These are phyloP conservation scores for Cymbopogon flexuosus DNA, from an alignment of 202 grass and related monocot genomes.

Conservation along the genomic window DNA sequence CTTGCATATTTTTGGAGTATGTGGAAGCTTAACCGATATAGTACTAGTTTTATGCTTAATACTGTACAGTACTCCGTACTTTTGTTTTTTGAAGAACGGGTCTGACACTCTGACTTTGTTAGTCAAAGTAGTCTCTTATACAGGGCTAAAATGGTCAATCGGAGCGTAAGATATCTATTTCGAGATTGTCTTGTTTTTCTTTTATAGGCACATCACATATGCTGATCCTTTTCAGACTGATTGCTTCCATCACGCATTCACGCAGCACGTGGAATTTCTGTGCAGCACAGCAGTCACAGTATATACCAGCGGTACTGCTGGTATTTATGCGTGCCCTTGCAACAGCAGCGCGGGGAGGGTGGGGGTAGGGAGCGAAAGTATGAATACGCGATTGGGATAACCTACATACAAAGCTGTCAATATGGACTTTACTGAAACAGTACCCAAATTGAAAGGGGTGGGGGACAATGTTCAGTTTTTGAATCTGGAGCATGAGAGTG, in stretches of 20 bases:
- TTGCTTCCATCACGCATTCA: background rate
- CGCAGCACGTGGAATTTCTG: background rate
- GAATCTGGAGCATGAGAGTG: background rate
- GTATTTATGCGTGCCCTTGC: no score
- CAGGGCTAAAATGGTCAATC: constrained; percentile 19
- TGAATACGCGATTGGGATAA: no score
- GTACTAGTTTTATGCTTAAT: background rate
- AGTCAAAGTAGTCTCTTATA: constrained; percentile 19
- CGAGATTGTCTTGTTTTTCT: background rate
- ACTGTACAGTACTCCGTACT: background rate
- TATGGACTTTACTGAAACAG: background rate
- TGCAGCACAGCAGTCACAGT: no score
- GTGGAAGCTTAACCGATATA: background rate
- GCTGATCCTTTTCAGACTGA: background rate
- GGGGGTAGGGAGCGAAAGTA: no score
- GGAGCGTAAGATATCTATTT: background rate
- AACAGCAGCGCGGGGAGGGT: no score
- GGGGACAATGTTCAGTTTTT: background rate
- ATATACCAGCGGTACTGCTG: no score
- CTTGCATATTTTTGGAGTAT: background rate
- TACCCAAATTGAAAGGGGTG: no score
- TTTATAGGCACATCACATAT: background rate
- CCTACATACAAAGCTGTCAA: background rate
- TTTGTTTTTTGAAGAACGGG: background rate
- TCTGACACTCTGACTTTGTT: background rate